Conservation (phyloP, 495 filamentous ascomycete genomes). For the Penicillium macrosclerotiorum region DNA sequence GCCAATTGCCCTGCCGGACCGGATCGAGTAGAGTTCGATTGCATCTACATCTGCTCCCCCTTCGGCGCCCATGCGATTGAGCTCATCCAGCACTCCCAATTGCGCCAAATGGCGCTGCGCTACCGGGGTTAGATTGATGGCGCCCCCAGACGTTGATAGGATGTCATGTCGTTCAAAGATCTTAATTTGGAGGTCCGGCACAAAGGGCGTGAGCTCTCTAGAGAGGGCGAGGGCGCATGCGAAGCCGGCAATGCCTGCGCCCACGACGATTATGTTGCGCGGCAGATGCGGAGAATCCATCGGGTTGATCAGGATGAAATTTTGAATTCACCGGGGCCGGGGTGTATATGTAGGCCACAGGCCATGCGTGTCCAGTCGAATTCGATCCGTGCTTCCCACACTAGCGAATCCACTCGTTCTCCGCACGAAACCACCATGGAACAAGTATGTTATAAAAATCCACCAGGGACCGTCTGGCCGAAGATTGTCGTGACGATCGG, state of each 20-base stretch:
- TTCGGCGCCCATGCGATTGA: conserved; percentile 42
- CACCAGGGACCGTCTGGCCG: too few relatives aligned
- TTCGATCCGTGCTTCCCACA: too few relatives aligned
- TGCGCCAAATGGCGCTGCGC: conserved; percentile 57
- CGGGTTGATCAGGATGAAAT: neutral
- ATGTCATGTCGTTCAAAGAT: conserved; percentile 57
- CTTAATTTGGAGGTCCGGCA: conserved; percentile 46
- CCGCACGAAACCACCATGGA: too few relatives aligned
- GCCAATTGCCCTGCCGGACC: conserved; percentile 46
- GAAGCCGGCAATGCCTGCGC: conserved; percentile 57
- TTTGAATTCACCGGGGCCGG: too few relatives aligned
- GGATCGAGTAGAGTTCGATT: conserved; percentile 50
- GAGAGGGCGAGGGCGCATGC: conserved; percentile 52
- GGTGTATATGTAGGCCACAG: too few relatives aligned
- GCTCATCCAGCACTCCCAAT: conserved; percentile 49
- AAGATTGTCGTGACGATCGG: neutral
- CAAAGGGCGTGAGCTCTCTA: conserved; percentile 42
- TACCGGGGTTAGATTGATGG: conserved; percentile 62
- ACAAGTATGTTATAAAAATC: too few relatives aligned
- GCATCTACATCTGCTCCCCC: conserved; percentile 52
- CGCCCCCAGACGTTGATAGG: conserved; percentile 57
- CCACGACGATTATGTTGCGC: conserved; percentile 48
- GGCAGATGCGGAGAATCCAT: conserved; percentile 22
- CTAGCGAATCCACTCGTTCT: too few relatives aligned
- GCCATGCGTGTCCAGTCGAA: too few relatives aligned